Evolutionary conservation across 208 protist genomes (phyloP), one percentile per base, ranked within the genome.

Genomic region (Acanthamoeba divionensis): DNA sequence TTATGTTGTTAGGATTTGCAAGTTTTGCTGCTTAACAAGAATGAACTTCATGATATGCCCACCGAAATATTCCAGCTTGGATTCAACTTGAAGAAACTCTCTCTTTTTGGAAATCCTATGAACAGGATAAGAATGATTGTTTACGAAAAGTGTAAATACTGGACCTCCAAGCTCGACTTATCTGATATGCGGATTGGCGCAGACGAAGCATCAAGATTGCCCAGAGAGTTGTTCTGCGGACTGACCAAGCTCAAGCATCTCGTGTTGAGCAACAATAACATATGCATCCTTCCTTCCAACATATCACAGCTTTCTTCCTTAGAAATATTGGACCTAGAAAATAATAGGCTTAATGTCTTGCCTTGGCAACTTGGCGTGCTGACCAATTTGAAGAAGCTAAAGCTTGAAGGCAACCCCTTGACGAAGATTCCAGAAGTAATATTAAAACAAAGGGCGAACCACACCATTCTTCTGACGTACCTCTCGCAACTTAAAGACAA

Each of bases 61-160:
- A 15, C 65, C 33, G 73, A 83, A n/a, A 44, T 83, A 5, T 83
- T 83, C 29, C 44, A 41, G 48, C 48, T 83, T 13, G n/a, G n/a
- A n/a, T n/a, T n/a, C n/a, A 47, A 54, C 1, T 36, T 83, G n/a
- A 83, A 31, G 24, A 60, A 47, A 1, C 73, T 83, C 48, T 83
- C 73, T 12, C 73, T 83, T 13, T 83, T 83, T 18, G 73, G 73
- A 31, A 83, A 83, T 57, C 73, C 73, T 15, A 83, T 83, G 73
- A 47, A 29, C 5, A 7, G 73, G 12, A 83, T 83, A 10, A 83
- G 33, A 54, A 83, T 83, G 41, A 83, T 65, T 26, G 65, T 83
- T 9, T 83, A 83, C 73, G 73, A 83, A n/a, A 47, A 83, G 18
- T 83, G 73, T 38, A 47, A 83, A 26, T 47, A 54, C 50, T 83